These are phyloP conservation scores for Spencermartinsiella ligniputridi DNA, from an alignment of 1,139 yeast genomes.

Conservation along the genomic window DNA sequence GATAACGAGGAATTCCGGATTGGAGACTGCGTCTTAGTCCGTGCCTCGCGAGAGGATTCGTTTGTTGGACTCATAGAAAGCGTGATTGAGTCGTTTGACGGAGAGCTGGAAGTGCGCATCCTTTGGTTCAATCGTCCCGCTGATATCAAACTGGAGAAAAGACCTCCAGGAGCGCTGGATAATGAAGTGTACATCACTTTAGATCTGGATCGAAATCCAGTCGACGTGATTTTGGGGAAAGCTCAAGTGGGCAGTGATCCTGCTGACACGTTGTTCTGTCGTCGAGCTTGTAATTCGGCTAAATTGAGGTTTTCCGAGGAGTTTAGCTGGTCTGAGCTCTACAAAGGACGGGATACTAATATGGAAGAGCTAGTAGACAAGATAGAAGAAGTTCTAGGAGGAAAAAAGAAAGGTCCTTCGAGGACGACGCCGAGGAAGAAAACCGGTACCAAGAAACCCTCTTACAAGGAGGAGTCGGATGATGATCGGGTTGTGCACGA, in stretches of 20 bases:
- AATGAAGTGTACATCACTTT: constrained; percentile 20
- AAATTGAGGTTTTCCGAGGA: constrained; percentile 7
- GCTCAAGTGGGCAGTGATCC: constrained; percentile 14
- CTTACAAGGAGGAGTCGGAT: background rate
- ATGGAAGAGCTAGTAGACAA: constrained; percentile 2
- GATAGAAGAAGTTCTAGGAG: constrained; percentile 2
- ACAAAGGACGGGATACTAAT: constrained; percentile 15
- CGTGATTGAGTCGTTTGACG: constrained; percentile 13
- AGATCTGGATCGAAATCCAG: constrained; percentile 16
- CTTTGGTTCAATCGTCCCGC: constrained; percentile 19
- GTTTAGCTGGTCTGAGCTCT: constrained; percentile 15
- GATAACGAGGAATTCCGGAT: background rate
- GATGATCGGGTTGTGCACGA: background rate
- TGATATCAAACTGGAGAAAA: constrained; percentile 2
- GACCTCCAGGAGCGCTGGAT: constrained; percentile 1
- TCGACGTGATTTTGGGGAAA: constrained; percentile 15
- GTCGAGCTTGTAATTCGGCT: constrained; percentile 10
- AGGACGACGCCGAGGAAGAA: background rate
- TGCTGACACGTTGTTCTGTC: constrained; percentile 11
- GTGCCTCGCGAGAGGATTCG: constrained; percentile 12
- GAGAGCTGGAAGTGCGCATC: constrained; percentile 15
- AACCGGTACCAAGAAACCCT: background rate
- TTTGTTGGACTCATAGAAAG: constrained; percentile 18
- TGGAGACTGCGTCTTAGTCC: constrained; percentile 4
- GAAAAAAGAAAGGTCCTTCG: background rate